phyloP scores from a whole-genome alignment of 1,284 basidiomycete species.

The Ustilago xerochloae region DNA sequence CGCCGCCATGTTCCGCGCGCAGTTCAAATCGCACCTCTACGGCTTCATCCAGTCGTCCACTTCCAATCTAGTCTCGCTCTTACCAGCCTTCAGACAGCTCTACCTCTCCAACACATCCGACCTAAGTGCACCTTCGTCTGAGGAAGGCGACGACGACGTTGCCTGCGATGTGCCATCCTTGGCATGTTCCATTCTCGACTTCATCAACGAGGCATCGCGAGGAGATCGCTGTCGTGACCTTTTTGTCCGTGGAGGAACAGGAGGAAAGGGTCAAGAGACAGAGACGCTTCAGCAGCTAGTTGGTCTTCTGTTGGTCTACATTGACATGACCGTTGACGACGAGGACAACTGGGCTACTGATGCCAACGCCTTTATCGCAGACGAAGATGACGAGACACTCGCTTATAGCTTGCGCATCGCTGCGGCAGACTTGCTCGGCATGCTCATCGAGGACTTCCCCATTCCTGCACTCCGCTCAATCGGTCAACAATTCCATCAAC shows the following conservation, averaged over 20 bases:
- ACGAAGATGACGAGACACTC: conserved; percentile 91
- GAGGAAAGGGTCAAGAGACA: conserved; percentile 69
- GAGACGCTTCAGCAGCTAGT: conserved; percentile 73
- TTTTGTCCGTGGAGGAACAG: conserved; percentile 71
- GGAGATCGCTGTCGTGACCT: conserved; percentile 75
- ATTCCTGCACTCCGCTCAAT: conserved; percentile 73
- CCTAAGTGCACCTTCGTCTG: conserved; percentile 74
- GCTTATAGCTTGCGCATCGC: conserved; percentile 84
- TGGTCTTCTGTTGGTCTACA: conserved; percentile 76
- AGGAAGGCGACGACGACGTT: conserved; percentile 78
- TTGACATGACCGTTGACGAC: conserved; percentile 91
- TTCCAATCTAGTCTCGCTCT: conserved; percentile 38
- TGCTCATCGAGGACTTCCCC: conserved; percentile 79
- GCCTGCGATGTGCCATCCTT: conserved; percentile 77
- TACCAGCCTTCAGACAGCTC: conserved; percentile 43
- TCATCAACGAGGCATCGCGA: conserved; percentile 76
- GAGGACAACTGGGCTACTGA: conserved; percentile 91
- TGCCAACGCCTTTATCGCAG: conserved; percentile 89
- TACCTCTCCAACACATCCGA: conserved; percentile 69
- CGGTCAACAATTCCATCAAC: conserved; percentile 61
- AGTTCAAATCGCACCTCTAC: conserved; percentile 50
- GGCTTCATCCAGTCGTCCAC: conserved; percentile 38
- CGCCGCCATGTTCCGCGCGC: conserved; percentile 54
- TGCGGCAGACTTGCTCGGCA: conserved; percentile 83
- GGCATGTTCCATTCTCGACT: conserved; percentile 82